phyloP scores from a whole-genome alignment of 140 eudicot genomes.

The Eryngium alpinum region DNA sequence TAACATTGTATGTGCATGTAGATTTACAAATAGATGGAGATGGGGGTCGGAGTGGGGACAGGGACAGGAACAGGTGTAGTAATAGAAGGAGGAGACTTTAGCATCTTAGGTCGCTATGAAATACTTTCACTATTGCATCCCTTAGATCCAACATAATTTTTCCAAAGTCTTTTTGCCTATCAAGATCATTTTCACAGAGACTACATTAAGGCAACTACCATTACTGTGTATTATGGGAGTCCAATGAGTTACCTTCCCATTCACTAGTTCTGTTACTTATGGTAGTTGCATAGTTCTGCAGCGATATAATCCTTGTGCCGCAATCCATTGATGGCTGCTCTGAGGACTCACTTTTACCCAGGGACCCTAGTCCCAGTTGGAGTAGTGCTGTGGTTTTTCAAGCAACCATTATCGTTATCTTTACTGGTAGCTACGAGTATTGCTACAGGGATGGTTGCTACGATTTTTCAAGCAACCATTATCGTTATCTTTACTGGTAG shows the following conservation, averaged over 20 bases:
- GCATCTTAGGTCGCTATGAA: background rate
- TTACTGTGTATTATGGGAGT: background rate
- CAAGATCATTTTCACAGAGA: background rate
- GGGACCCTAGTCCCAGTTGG: constrained; percentile 62
- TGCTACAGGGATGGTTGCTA: constrained; percentile 38
- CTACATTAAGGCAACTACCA: background rate
- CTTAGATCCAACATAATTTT: background rate
- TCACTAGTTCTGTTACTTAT: constrained; percentile 44
- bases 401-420: constrained; percentile 22
- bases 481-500: constrained; percentile 27
- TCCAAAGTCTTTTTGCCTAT: background rate
- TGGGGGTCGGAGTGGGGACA: no score
- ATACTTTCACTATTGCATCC: background rate
- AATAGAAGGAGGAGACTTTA: background rate
- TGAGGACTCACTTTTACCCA: constrained; percentile 39
- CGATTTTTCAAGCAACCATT: constrained; percentile 25
- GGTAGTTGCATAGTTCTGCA: constrained; percentile 37
- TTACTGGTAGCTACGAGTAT: constrained; percentile 38
- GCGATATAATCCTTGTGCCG: constrained; percentile 56
- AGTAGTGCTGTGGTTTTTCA: constrained; percentile 26
- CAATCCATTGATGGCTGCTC: constrained; percentile 67
- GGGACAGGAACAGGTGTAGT: background rate
- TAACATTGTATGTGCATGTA: background rate
- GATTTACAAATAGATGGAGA: background rate
- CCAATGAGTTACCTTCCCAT: constrained; percentile 46